Percentiles rank a stretch among this genome's conserved stretches.
Evolutionary conservation across 2,329 filamentous ascomycete species (phyloP).

Genomic region (Teratosphaeria gauchensis): DNA sequence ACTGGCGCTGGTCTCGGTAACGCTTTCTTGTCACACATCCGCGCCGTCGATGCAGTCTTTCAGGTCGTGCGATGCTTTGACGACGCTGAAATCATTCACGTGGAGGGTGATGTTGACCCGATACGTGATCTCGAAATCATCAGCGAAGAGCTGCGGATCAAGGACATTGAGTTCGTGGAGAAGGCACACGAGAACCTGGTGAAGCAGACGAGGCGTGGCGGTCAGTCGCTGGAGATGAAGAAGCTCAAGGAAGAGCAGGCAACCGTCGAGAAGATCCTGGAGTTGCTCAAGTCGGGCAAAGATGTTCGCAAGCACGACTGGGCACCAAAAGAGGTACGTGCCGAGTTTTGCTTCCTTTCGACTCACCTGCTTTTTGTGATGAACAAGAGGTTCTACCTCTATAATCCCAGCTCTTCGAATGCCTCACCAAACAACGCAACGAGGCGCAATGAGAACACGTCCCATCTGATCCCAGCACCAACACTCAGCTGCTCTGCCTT

Average conservation of each 20-base stretch:
- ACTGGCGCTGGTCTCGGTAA: conserved; percentile 97
- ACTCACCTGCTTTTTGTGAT: conserved; percentile 59
- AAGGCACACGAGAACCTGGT: conserved; percentile 85
- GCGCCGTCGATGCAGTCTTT: conserved; percentile 49
- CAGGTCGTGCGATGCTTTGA: conserved; percentile 52
- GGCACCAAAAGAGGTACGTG: conserved; percentile 85
- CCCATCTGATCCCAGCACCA: conserved; percentile 30
- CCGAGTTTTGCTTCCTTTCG: conserved; percentile 2
- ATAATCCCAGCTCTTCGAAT: conserved; percentile 99
- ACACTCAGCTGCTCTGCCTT: not conserved
- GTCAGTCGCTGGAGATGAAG: conserved; percentile 95
- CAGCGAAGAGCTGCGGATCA: conserved; percentile 88
- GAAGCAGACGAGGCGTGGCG: conserved; percentile 91
- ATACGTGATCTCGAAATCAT: conserved; percentile 92
- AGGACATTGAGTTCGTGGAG: conserved; percentile 97
- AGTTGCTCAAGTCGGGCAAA: conserved; percentile 76
- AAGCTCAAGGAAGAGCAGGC: conserved; percentile 92
- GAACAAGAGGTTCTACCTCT: conserved; percentile 96
- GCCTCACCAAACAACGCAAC: conserved; percentile 60
- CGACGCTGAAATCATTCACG: conserved; percentile 98
- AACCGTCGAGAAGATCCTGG: conserved; percentile 80
- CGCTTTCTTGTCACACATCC: conserved; percentile 95
- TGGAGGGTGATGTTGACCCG: conserved; percentile 96
- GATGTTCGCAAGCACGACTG: conserved; percentile 87
- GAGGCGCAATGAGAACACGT: conserved; percentile 83